Conservation (phyloP, 2,329 filamentous ascomycete genomes). For the Claviceps quebecensis region DNA sequence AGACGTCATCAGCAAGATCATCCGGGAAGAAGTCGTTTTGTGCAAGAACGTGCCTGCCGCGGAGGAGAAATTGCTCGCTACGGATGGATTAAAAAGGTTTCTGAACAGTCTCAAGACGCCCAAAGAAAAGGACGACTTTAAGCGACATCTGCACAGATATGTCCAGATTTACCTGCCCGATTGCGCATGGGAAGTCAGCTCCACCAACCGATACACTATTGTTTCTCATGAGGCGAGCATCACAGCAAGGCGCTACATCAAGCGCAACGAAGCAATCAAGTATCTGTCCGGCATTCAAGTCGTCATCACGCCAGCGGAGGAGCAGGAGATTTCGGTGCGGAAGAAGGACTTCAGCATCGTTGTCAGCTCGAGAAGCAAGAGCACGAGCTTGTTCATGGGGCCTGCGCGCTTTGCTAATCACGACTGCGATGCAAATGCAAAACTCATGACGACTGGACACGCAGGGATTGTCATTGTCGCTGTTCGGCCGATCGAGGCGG, state of each 20-base stretch:
- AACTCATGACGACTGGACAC: conserved; percentile 67
- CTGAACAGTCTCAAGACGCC: conserved; percentile 51
- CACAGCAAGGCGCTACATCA: conserved; percentile 65
- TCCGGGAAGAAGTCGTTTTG: conserved; percentile 56
- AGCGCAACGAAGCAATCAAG: conserved; percentile 73
- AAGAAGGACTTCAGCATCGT: conserved; percentile 97
- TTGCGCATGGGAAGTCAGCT: conserved; percentile 81
- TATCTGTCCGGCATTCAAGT: conserved; percentile 88
- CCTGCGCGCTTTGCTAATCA: conserved; percentile 95
- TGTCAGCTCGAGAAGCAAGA: conserved; percentile 82
- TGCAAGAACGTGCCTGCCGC: conserved; percentile 57
- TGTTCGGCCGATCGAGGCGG: conserved; percentile 63
- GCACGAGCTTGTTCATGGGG: conserved; percentile 82
- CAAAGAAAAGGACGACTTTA: conserved; percentile 77
- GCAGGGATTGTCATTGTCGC: conserved; percentile 88
- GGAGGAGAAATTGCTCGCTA: conserved; percentile 56
- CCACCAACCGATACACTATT: conserved; percentile 91
- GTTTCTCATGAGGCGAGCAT: conserved; percentile 78
- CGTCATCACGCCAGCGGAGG: conserved; percentile 81
- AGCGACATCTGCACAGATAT: conserved; percentile 75
- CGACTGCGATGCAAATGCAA: conserved; percentile 86
- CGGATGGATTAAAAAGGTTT: conserved; percentile 63
- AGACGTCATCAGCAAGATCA: conserved; percentile 45
- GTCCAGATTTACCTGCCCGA: conserved; percentile 86
- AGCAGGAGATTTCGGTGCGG: conserved; percentile 61